Evolutionary conservation across 1,284 basidiomycete genomes (phyloP).

Genomic region (Marasmius fiardii): DNA sequence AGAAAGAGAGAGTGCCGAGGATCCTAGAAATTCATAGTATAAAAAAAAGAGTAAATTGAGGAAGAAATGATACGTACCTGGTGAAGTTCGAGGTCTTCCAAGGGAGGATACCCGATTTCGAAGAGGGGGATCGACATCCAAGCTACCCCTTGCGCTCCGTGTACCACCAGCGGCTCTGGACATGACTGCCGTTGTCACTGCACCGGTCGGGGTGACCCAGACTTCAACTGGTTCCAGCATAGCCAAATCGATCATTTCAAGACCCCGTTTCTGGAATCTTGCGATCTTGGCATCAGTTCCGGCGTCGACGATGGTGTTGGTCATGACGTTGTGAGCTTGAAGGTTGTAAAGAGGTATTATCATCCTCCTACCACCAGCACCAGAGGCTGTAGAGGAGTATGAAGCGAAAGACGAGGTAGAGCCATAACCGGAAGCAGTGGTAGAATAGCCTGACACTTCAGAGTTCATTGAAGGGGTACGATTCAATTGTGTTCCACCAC

Average conservation of each 20-base stretch:
- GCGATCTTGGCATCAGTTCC: slow-evolving; percentile 95
- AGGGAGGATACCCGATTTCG: not conserved
- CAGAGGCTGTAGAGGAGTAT: slow-evolving; percentile 43
- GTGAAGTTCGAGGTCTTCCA: not conserved
- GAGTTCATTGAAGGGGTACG: slow-evolving; percentile 13
- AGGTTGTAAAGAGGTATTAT: slow-evolving; percentile 95
- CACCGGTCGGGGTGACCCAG: slow-evolving; percentile 33
- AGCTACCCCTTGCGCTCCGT: not conserved
- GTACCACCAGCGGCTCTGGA: not conserved
- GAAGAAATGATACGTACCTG: not conserved
- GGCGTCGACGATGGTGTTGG: slow-evolving; percentile 87
- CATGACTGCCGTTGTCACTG: not conserved
- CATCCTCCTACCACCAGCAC: slow-evolving; percentile 54
- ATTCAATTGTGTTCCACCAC: slow-evolving; percentile 11
- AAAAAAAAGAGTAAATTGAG: not conserved
- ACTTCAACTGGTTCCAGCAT: slow-evolving; percentile 83
- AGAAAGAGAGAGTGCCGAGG: slow-evolving; percentile 37
- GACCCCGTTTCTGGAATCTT: slow-evolving; percentile 80
- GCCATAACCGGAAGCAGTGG: slow-evolving; percentile 23
- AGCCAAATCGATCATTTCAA: slow-evolving; percentile 81
- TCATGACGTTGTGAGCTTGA: slow-evolving; percentile 89
- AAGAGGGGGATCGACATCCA: slow-evolving; percentile 4
- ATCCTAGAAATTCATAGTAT: slow-evolving; percentile 29
- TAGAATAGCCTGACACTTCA: slow-evolving; percentile 30
- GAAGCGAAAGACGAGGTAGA: slow-evolving; percentile 58